Evolutionary conservation across 345 rosid genomes (phyloP).

Genomic region (Linum tenue): DNA sequence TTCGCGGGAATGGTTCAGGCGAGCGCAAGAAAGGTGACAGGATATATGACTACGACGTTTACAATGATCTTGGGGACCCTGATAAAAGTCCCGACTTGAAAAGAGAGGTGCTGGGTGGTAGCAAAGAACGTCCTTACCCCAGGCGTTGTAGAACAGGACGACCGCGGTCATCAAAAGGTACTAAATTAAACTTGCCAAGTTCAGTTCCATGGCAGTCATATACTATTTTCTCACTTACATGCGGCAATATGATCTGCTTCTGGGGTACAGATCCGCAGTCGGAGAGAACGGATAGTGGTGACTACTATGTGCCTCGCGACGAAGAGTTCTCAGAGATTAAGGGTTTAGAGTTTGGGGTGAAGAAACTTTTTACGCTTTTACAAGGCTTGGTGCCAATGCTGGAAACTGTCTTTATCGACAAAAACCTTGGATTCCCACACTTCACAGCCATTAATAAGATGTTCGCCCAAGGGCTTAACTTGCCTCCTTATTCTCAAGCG

Average conservation of each 20-base stretch:
- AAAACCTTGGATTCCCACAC: background rate
- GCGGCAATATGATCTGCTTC: no score
- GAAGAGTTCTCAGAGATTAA: background rate
- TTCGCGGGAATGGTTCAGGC: background rate
- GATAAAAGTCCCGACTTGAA: no score
- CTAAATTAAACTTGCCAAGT: no score
- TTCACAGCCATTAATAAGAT: background rate
- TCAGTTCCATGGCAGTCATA: no score
- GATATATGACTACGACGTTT: slow-evolving; percentile 4
- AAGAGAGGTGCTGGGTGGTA: background rate
- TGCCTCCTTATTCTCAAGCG: background rate
- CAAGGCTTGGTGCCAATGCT: background rate
- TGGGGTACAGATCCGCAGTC: background rate
- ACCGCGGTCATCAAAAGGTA: background rate
- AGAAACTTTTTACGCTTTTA: background rate
- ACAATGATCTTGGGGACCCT: slow-evolving; percentile 1
- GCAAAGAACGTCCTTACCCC: background rate
- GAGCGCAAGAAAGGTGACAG: slow-evolving; percentile 1
- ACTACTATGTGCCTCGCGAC: background rate
- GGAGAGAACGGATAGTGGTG: background rate
- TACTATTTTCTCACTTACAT: no score
- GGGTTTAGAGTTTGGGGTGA: background rate
- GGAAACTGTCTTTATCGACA: background rate
- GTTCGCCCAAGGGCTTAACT: background rate
- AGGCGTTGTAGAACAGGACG: background rate